Evolutionary conservation across 192 early-diverging fungal species (phyloP), one percentile per base, ranked within the genome.

Genomic region (Podila verticillata): DNA sequence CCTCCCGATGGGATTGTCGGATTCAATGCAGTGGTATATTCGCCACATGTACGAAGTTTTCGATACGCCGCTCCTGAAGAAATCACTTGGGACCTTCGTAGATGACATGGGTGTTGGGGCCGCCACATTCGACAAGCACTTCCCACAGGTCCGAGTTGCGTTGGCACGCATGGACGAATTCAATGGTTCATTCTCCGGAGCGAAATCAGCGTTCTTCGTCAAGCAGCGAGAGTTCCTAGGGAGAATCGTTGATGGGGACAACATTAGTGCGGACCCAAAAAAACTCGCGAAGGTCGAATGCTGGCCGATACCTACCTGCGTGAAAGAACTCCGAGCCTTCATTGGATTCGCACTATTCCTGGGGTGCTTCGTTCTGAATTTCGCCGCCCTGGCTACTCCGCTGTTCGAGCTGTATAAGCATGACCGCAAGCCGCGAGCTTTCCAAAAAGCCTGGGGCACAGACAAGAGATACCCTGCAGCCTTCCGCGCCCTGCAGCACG

Each of bases 11-110:
- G 65, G 65, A 8, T 32, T 67, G 2, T 17, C 28, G 2, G 51
- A 67, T 31, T 54, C 65, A 0, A 67, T 67, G 65, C 65, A 67
- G 24, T 67, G 65, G 65, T 67, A 67, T 24, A 67, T 15, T 0
- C 49, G 65, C 20, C 65, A 67, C 15, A 63, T 63, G 61, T 44
- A 20, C 22, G 61, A 62, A 32, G 61, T 36, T 7, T 62, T 62
- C 61, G 30, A 39, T n/a, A 7, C 6, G 4, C 61, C 61, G 4
- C 17, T 8, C 10, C 12, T 62, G 9, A 19, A 36, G 19, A 32
- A 39, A 17, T 10, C 15, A 7, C 35, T 62, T 4, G 32, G 32
- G 3, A 34, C 32, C 32, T 34, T 34, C 6, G 32, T 34, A 6
- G 32, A 34, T 6, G 32, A 34, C 32, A 34, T 34, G 32, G 32